Evolutionary conservation across 2,329 filamentous ascomycete genomes (phyloP).

Genomic region (Cytospora mali): DNA sequence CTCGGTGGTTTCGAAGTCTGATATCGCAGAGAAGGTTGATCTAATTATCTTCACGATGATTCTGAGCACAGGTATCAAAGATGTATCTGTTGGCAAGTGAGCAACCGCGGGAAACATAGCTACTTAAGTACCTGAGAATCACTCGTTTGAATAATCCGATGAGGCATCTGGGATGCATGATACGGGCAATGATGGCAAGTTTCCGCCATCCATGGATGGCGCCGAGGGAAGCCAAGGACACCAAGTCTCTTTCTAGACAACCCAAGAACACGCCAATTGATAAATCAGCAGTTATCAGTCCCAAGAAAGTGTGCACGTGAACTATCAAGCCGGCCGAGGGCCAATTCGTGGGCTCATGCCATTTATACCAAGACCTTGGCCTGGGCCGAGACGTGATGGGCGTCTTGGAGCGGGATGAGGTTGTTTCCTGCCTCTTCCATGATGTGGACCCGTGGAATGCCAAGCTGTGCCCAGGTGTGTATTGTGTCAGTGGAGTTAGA

Average conservation of each 20-base stretch:
- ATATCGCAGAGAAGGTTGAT: background rate
- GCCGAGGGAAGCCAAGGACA: slow-evolving; percentile 27
- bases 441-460: background rate
- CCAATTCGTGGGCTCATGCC: slow-evolving; percentile 8
- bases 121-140: slow-evolving; percentile 18
- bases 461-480: background rate
- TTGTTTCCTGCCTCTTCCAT: background rate
- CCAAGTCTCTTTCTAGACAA: slow-evolving; percentile 2
- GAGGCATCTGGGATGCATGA: slow-evolving; percentile 6
- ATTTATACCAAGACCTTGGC: slow-evolving; percentile 23
- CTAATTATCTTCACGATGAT: no score
- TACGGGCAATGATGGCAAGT: slow-evolving; percentile 20
- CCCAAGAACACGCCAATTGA: slow-evolving; percentile 7
- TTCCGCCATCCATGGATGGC: slow-evolving; percentile 21
- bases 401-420: background rate
- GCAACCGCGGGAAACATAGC: slow-evolving; percentile 10
- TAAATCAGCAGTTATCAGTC: slow-evolving; percentile 5
- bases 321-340: background rate
- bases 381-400: slow-evolving; percentile 7
- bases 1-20: background rate
- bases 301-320: slow-evolving; percentile 7
- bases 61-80: no score
- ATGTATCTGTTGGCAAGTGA: slow-evolving; percentile 7
- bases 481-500: background rate
- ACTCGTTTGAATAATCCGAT: slow-evolving; percentile 1